Percentiles rank a stretch among this genome's conserved stretches.
phyloP scores from a whole-genome alignment of 2,329 filamentous ascomycete species.

The Lachnellula occidentalis region DNA sequence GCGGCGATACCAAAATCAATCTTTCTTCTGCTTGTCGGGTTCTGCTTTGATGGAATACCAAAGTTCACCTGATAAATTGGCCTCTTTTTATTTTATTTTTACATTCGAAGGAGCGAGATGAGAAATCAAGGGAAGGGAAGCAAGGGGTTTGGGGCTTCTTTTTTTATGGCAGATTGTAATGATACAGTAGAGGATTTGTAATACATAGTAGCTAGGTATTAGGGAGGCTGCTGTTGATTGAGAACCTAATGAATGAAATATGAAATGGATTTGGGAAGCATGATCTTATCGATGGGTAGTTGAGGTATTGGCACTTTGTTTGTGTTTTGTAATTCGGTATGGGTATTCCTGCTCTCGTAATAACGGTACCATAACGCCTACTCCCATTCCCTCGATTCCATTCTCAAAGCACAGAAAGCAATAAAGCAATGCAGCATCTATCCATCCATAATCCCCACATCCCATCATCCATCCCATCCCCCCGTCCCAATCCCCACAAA shows the following conservation, averaged over 20 bases:
- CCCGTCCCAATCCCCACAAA: not conserved
- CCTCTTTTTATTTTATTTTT: not conserved
- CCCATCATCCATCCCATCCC: not conserved
- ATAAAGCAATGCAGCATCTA: too few relatives aligned
- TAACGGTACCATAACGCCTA: not conserved
- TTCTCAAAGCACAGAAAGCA: not conserved
- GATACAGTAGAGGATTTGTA: not conserved
- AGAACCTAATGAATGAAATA: too few relatives aligned
- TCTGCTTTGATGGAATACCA: not conserved
- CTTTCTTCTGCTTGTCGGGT: slow-evolving; percentile 2
- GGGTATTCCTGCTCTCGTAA: too few relatives aligned
- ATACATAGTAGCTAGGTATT: not conserved
- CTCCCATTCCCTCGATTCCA: not conserved
- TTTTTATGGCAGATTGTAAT: slow-evolving; percentile 2
- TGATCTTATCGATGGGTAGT: not conserved
- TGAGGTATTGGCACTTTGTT: too few relatives aligned
- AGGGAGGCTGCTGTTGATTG: too few relatives aligned
- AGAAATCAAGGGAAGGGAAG: too few relatives aligned
- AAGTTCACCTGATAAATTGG: not conserved
- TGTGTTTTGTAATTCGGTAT: too few relatives aligned
- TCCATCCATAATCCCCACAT: not conserved
- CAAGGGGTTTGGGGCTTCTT: not conserved
- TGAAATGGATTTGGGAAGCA: not conserved
- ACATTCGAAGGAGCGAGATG: not conserved
- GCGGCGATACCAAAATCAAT: slow-evolving; percentile 28